Base-by-base conservation (phyloP, 2,329 filamentous ascomycete species). In the Emericellopsis atlantica region DNA sequence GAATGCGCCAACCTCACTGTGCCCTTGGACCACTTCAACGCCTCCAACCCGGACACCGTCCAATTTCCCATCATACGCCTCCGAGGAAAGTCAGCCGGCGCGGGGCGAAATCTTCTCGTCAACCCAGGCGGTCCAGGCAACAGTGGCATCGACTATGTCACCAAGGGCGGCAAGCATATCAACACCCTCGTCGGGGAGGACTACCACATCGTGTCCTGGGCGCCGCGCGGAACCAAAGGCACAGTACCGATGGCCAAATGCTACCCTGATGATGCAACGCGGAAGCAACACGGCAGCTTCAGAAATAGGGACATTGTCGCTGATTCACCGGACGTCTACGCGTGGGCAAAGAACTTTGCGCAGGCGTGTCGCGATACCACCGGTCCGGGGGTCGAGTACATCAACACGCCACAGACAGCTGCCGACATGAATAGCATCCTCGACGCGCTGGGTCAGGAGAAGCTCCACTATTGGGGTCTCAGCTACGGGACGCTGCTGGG, bases 381-480 rank as follows among this genome's bases (percentile, higher is more conserved):
- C 57, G 66, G 64, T 1, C 64, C 67, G 37, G 51, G 68, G 44
- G 64, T 59, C 4, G 46, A 46, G 7, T 69, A 70, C 44, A 52
- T 70, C 43, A 69, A 70, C 42, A 71, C 68, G 0, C 67, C 66
- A 0, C 67, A 70, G 48, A 67, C 65, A 1, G 69, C 66, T 9
- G 64, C 67, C 26, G 69, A 72, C 44, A 70, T 72, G 66, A 69
- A 73, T 29, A 72, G 78, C 45, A 77, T 77, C 49, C 79, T 78
- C 37, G 74, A 77, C 40, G 69, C 75, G 16, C 66, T 95, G 38
- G 71, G 79, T 47, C 67, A 77, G 47, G 79, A 58, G 36, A 46
- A 52, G 2, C 52, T 62, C 49, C 45, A 53, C 7, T 66, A 62
- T 38, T 66, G 61, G 62, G 65, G 65, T 0, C 56, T 64, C 40